Conservation (phyloP, 2,329 filamentous ascomycete species). For the Akanthomyces muscarius region DNA sequence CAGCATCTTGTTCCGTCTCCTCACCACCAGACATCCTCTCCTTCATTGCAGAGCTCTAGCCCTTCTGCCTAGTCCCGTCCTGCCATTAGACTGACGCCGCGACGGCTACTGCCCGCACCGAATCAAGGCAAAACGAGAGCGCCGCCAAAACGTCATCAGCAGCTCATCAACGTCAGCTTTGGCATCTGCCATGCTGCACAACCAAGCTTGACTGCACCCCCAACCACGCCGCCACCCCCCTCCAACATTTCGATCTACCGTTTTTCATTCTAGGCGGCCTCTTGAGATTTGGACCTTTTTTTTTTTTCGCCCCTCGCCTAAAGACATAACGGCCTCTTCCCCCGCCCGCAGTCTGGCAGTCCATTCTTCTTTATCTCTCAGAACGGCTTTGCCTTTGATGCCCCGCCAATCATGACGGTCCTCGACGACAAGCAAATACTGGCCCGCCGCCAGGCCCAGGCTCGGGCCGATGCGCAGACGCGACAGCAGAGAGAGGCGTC, state of each 20-base stretch:
- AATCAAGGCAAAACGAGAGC: slow-evolving; percentile 1
- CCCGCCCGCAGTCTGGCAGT: neutral
- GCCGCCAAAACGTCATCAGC: slow-evolving; percentile 4
- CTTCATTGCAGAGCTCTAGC: neutral
- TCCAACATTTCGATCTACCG: neutral
- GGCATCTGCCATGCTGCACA: neutral
- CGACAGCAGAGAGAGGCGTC: slow-evolving; percentile 2
- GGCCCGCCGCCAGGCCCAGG: slow-evolving; percentile 18
- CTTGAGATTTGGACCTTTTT: neutral
- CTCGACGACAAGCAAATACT: slow-evolving; percentile 27
- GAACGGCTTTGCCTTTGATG: neutral
- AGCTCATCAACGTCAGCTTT: neutral
- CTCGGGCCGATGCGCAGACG: neutral
- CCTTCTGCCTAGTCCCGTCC: neutral
- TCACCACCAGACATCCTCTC: neutral
- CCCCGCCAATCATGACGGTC: slow-evolving; percentile 25
- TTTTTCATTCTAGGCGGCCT: neutral
- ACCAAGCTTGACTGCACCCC: neutral
- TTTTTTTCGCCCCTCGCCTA: neutral
- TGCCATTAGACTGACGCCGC: neutral
- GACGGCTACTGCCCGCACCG: neutral
- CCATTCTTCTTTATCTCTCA: neutral
- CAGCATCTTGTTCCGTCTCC: neutral
- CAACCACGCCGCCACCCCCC: neutral
- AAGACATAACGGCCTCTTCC: neutral